These are phyloP conservation scores for Aspergillus coremiiformis DNA, from an alignment of 495 filamentous ascomycete species.

Conservation along the genomic window DNA sequence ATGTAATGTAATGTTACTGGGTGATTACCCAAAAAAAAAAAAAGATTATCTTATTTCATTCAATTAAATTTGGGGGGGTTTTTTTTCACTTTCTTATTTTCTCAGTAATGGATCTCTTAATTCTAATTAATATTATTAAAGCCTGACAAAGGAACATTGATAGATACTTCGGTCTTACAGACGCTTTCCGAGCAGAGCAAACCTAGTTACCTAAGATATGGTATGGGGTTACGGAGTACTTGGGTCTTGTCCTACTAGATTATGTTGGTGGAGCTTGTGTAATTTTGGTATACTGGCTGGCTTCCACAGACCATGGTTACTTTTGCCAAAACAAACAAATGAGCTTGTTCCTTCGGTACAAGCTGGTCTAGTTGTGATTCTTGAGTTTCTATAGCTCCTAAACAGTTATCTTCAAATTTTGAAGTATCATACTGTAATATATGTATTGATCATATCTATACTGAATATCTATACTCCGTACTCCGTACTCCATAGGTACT, in stretches of 20 bases:
- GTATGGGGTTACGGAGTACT: background rate
- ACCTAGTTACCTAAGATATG: no score
- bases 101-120: background rate
- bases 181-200: background rate
- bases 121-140: constrained; percentile 5
- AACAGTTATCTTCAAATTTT: background rate
- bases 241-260: background rate
- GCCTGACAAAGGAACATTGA: background rate
- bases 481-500: no score
- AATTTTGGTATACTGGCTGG: background rate
- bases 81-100: background rate
- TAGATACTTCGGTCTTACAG: background rate
- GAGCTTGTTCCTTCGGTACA: background rate
- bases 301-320: background rate
- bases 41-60: constrained; percentile 6
- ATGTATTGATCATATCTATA: no score
- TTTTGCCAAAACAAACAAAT: background rate
- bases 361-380: background rate
- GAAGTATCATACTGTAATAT: background rate
- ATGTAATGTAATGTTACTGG: background rate
- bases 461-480: no score
- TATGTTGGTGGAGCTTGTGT: background rate
- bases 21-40: background rate
- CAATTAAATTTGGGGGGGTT: background rate
- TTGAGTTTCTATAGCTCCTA: background rate